Base-by-base conservation (phyloP, 2,329 filamentous ascomycete genomes). In the Neurospora crassa region DNA sequence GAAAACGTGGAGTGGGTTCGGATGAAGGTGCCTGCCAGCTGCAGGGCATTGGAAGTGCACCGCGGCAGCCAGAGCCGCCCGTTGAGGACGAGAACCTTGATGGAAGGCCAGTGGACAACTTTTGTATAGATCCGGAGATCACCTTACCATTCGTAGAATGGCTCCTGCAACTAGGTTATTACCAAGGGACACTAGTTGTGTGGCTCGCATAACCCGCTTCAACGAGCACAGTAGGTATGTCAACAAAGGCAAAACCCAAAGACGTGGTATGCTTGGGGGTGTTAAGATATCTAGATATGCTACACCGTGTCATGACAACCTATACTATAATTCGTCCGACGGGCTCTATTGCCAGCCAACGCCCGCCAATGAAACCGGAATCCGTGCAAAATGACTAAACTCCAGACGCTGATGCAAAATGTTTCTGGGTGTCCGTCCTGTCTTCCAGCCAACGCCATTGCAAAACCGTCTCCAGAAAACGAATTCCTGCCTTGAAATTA, bases 361-460 rank as follows among this genome's bases (percentile, higher is more conserved):
- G 53, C 53, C 53, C 29, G 53, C 53, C 53, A 63, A 63, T 63
- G 53, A 63, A 63, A 34, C 29, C 53, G 53, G 53, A 63, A 63
- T 63, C 53, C 53, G 53, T 24, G 53, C 53, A 63, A 63, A 63
- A 63, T 63, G 53, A 63, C 16, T n/a, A 68, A 72, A 73, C 71
- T 73, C 71, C 71, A 69, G 42, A 40, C 68, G 70, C 70, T 71
- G 29, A 71, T 73, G 71, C 71, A 68, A 63, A 63, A 67, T 71
- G 47, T 47, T 67, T 67, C 71, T 68, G 67, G 69, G 67, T 68
- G 69, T 69, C 71, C 69, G 41, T 69, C 43, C 71, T 63, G 24
- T 72, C 71, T 70, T 71, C 67, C 47, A 40, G 29, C n/a, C 67
- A 72, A 71, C 71, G 71, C 70, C 70, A 59, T 63, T 63, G 53